Base-by-base conservation (phyloP, 2,329 filamentous ascomycete genomes). In the Rutstroemia sp. region DNA sequence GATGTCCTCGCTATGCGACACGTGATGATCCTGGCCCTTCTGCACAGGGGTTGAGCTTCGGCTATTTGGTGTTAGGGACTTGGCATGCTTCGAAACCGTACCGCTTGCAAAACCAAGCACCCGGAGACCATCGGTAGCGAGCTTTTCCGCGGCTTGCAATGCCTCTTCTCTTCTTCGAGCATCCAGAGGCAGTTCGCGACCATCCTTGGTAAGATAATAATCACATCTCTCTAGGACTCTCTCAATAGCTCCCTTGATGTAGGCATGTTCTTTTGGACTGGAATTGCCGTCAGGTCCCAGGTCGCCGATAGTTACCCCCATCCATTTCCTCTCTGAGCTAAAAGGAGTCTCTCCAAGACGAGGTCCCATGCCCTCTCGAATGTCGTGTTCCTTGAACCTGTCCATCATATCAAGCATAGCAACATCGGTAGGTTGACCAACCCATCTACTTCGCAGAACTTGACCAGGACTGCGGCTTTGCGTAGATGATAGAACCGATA, bases 281-380 rank as follows among this genome's bases (percentile, higher is more conserved):
- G 61, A 66, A 30, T 54, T 67, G 16, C 60, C 69, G 44, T 69
- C 67, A 6, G 62, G 59, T 19, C 57, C 61, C 27, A 60, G 59
- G 60, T 72, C 74, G 30, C 83, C 84, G 63, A 96, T 88, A 2
- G 91, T 87, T 27, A 96, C 92, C 37, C 95, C 95, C 95, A 99
- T 99, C 92, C 92, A 99, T 72, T 99, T 99, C 57, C 92, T 83
- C 69, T 96, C 91, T 1, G 94, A 99, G 70, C 92, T 97, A 72
- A 99, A 99, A 0, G 94, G 92, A 0, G 90, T 92, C 71, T 99
- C 94, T 45, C 85, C 84, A 34, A 87, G 82, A 49, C 92, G 87
- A 34, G 81, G 79, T n/a, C 91, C 91, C 54, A 96, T 83, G 9
- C 88, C 86, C 48, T 94, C 87, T 59, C 95, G 86, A 47, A 95